Base-by-base conservation (phyloP, 2,329 filamentous ascomycete species). In the Ilyonectria robusta region DNA sequence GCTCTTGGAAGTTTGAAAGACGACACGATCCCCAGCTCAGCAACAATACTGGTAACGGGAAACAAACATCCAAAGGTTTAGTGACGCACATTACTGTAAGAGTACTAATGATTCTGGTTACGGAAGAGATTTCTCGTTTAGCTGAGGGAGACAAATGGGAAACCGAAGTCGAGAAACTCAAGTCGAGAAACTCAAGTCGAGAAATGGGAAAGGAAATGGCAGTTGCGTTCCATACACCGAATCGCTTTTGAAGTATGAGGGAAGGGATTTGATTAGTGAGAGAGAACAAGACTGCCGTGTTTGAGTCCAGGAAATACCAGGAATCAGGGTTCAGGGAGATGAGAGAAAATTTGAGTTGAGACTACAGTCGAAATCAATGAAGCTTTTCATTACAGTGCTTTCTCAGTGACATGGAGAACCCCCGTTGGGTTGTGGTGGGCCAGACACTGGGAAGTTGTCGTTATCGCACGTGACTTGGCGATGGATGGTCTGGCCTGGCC, bases 401-500 rank as follows among this genome's bases (percentile, higher is more conserved):
- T n/a, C 15, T n/a, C 17, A n/a, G 40, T 42, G 40, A 19, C 40
- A 42, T 42, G 17, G 9, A 19, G 8, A 15, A 37, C 8, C 10
- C 21, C n/a, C n/a, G 19, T 10, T 13, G 31, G 17, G 17, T n/a
- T 26, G 47, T 42, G 51, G 50, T 21, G 35, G 13, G 37, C 10
- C 40, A 42, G 6, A 17, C 40, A 7, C 15, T 42, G 10, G 35
- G 10, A 31, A 26, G 11, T 19, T 4, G 23, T 7, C 13, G 2
- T 33, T 19, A 15, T 2, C 1, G 62, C 76, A 78, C 76, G 76
- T 78, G 76, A 78, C 71, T 69, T 68, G 69, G 68, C 44, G 70
- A 66, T 68, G 26, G 53, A 26, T 42, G 47, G 47, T 4, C 23
- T 23, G 23, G 66, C 55, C 46, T 31, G 44, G 55, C 42, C 60